These are phyloP conservation scores for Phtheirospermum japonicum DNA, from an alignment of 257 asterid species.

Conservation along the genomic window DNA sequence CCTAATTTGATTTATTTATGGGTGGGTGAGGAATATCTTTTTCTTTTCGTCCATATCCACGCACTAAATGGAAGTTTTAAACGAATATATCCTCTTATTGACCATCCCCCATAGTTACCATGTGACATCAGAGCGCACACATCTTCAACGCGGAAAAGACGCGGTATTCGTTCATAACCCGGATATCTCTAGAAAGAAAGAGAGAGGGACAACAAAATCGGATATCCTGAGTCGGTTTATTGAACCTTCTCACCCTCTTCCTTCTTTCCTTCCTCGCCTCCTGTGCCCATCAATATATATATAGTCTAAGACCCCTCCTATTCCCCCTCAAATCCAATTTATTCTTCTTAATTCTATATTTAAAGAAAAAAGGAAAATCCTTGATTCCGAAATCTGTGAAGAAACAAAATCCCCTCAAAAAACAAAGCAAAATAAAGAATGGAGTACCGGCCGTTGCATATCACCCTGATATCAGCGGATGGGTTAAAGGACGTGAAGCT, in stretches of 20 bases:
- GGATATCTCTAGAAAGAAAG: background rate
- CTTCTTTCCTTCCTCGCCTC: background rate
- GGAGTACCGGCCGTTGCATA: slow-evolving; percentile 51
- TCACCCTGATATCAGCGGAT: slow-evolving; percentile 46
- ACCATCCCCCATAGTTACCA: no score
- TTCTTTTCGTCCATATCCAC: no score
- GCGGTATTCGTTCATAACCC: background rate
- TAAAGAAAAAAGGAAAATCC: background rate
- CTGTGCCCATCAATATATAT: background rate
- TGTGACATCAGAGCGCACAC: no score
- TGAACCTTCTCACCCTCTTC: slow-evolving; percentile 5
- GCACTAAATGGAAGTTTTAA: no score
- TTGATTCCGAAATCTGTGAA: no score
- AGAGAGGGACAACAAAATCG: background rate
- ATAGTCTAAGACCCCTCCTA: background rate
- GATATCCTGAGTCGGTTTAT: slow-evolving; percentile 2
- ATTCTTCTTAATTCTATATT: background rate
- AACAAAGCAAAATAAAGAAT: no score
- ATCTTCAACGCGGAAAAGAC: slow-evolving; percentile 2
- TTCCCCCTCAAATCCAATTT: background rate
- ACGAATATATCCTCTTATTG: no score
- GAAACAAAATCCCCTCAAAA: background rate
- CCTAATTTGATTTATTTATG: no score
- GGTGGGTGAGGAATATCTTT: no score
- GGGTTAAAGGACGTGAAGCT: slow-evolving; percentile 46